Evolutionary conservation across 495 filamentous ascomycete genomes (phyloP).

Genomic region (Penicillium manginii): DNA sequence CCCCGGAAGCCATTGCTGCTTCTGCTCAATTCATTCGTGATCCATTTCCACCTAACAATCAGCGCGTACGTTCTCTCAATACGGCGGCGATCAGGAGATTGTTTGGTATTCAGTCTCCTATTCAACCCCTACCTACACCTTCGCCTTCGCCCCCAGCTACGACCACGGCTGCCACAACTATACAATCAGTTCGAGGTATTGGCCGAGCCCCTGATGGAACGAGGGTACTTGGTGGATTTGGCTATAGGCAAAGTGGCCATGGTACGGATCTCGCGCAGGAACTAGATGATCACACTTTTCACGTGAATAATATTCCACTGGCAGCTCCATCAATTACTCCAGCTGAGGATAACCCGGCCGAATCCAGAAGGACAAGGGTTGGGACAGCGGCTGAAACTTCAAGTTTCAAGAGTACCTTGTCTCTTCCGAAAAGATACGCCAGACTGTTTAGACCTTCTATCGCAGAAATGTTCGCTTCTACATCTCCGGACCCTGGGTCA

Average conservation of each 20-base stretch:
- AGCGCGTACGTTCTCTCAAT: constrained; percentile 23
- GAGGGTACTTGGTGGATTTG: constrained; percentile 42
- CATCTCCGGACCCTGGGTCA: not conserved
- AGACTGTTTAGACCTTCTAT: not conserved
- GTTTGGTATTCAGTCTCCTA: constrained; percentile 19
- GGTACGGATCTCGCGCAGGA: constrained; percentile 29
- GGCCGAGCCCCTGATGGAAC: constrained; percentile 44
- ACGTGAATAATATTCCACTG: constrained; percentile 24
- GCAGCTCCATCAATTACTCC: constrained; percentile 12
- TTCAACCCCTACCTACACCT: not conserved
- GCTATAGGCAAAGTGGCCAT: constrained; percentile 44
- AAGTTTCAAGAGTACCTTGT: not conserved
- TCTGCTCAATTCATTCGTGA: constrained; percentile 29
- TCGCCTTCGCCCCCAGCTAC: constrained; percentile 9
- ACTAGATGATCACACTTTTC: constrained; percentile 43
- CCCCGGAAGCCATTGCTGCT: constrained; percentile 44
- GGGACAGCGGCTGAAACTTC: not conserved
- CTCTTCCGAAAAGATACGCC: not conserved
- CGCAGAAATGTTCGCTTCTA: not conserved
- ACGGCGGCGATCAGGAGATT: constrained; percentile 33
- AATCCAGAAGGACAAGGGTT: constrained; percentile 3
- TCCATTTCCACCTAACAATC: not conserved
- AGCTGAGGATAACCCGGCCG: not conserved
- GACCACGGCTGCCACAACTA: not conserved
- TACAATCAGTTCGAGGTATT: constrained; percentile 21